phyloP scores from a whole-genome alignment of 305 asterid species.

The Solanum hybrid region DNA sequence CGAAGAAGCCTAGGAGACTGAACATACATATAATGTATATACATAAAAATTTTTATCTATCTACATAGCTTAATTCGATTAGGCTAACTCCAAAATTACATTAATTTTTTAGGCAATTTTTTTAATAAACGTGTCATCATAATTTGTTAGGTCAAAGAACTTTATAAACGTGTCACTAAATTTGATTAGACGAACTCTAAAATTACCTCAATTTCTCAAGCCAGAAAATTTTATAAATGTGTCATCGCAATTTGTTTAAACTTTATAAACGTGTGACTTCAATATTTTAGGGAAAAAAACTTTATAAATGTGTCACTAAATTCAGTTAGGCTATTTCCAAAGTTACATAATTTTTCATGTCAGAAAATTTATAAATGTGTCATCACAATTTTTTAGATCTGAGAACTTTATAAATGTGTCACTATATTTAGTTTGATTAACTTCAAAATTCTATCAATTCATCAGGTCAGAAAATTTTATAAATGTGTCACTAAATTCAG shows the following conservation, averaged over 20 bases:
- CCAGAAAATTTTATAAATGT: neutral
- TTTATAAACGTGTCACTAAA: neutral
- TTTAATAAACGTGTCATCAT: neutral
- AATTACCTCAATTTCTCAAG: neutral
- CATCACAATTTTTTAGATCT: neutral
- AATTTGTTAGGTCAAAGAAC: neutral
- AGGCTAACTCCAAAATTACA: neutral
- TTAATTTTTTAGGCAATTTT: no score
- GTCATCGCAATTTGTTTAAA: neutral
- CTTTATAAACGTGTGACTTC: neutral
- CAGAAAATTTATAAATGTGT: neutral
- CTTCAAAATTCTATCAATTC: neutral
- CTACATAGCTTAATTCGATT: no score
- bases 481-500: neutral
- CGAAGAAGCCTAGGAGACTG: neutral
- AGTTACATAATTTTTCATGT: neutral
- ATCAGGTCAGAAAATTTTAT: neutral
- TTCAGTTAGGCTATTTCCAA: neutral
- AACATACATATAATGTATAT: no score
- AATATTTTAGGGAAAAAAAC: neutral
- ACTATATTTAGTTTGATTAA: neutral
- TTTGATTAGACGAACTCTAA: neutral
- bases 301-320: neutral
- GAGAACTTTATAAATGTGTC: neutral
- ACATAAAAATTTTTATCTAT: neutral